A percentile compares a stretch with the other conserved stretches of the same genome.
Evolutionary conservation across 495 filamentous ascomycete species (phyloP).

Genomic region (Penicillium soppii): DNA sequence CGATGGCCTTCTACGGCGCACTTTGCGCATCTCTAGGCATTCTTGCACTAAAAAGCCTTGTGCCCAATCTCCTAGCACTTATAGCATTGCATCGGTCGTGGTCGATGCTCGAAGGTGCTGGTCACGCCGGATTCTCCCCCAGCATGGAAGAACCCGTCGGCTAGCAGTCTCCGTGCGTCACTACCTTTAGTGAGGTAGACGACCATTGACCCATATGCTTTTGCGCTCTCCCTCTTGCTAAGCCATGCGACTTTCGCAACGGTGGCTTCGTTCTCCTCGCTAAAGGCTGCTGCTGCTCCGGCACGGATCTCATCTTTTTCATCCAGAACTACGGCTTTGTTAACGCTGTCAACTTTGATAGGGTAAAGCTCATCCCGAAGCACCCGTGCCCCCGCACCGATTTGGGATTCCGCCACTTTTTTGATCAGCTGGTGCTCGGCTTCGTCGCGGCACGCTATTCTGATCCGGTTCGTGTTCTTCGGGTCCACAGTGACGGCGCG

Average conservation of each 20-base stretch:
- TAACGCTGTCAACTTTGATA: constrained; percentile 34
- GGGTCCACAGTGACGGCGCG: constrained; percentile 25
- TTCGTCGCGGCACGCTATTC: too few relatives aligned
- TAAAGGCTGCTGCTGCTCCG: constrained; percentile 13
- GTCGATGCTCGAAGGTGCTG: constrained; percentile 24
- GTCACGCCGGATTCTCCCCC: constrained; percentile 28
- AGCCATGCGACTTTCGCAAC: constrained; percentile 31
- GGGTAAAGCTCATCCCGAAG: constrained; percentile 33
- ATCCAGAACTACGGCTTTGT: constrained; percentile 26
- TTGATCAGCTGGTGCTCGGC: constrained; percentile 27
- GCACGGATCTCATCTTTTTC: constrained; percentile 12
- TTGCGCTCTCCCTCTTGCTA: constrained; percentile 27
- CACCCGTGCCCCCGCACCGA: constrained; percentile 23
- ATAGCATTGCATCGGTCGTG: constrained; percentile 23
- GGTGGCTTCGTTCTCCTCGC: constrained; percentile 21
- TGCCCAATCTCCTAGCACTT: too few relatives aligned
- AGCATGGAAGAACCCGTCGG: constrained; percentile 26
- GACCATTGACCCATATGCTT: constrained; percentile 34
- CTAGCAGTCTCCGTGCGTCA: constrained; percentile 25
- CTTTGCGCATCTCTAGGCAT: constrained; percentile 27
- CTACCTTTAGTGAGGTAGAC: constrained; percentile 30
- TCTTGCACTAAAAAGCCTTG: too few relatives aligned
- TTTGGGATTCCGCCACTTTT: constrained; percentile 23
- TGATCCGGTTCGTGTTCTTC: constrained; percentile 23
- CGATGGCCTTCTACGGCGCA: constrained; percentile 24